A percentile compares a stretch with the other conserved stretches of the same genome.
Conservation (phyloP, 2,329 filamentous ascomycete genomes). For the Colletotrichum brevisporum region DNA sequence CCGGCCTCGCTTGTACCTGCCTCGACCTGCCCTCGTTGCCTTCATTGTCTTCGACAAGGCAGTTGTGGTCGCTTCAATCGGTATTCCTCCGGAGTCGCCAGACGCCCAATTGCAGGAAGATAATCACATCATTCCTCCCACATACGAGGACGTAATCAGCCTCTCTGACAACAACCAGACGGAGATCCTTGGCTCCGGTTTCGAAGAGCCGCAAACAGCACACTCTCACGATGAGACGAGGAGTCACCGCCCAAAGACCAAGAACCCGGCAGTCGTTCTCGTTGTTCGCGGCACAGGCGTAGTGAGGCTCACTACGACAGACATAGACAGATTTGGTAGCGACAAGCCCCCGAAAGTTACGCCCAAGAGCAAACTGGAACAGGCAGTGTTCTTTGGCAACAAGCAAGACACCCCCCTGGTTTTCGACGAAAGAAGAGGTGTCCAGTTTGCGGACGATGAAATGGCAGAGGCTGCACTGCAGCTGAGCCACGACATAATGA, state of each 20-base stretch:
- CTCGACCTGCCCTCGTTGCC: slow-evolving; percentile 83
- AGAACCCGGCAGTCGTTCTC: slow-evolving; percentile 74
- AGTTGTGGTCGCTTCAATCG: slow-evolving; percentile 82
- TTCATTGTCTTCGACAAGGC: slow-evolving; percentile 86
- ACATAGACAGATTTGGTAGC: slow-evolving; percentile 72
- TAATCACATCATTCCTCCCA: slow-evolving; percentile 72
- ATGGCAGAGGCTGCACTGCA: slow-evolving; percentile 82
- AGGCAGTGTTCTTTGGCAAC: slow-evolving; percentile 93
- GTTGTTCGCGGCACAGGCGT: slow-evolving; percentile 75
- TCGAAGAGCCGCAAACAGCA: slow-evolving; percentile 68
- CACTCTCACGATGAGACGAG: slow-evolving; percentile 60
- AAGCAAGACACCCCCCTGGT: slow-evolving; percentile 89
- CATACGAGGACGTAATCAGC: slow-evolving; percentile 90
- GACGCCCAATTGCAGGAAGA: slow-evolving; percentile 82
- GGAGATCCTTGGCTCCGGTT: slow-evolving; percentile 74
- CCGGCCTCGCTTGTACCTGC: slow-evolving; percentile 80
- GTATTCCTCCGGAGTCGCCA: slow-evolving; percentile 76
- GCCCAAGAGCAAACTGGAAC: slow-evolving; percentile 90
- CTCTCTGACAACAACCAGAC: slow-evolving; percentile 77
- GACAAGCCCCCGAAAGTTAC: slow-evolving; percentile 75
- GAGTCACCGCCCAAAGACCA: slow-evolving; percentile 67
- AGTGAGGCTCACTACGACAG: slow-evolving; percentile 70
- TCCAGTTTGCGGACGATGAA: slow-evolving; percentile 78
- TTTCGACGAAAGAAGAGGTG: slow-evolving; percentile 77
- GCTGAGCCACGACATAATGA: slow-evolving; percentile 86